A percentile compares a stretch with the other conserved stretches of the same genome.
phyloP scores from a whole-genome alignment of 2,329 filamentous ascomycete species.

The Colletotrichum sp. region DNA sequence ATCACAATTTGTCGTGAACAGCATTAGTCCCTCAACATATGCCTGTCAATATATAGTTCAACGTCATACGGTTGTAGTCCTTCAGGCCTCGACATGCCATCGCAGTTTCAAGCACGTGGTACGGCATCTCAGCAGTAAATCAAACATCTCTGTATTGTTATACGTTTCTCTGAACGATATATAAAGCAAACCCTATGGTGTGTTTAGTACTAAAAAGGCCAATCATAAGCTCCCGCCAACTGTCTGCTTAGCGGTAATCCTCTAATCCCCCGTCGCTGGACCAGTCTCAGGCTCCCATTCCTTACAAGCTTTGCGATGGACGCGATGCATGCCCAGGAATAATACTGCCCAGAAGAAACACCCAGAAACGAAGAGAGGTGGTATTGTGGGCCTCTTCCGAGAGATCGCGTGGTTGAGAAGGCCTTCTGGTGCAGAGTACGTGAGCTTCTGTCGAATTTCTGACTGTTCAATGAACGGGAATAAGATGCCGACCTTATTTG shows the following conservation, averaged over 20 bases:
- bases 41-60: background rate
- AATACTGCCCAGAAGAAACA: background rate
- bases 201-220: background rate
- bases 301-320: background rate
- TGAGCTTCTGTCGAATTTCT: background rate
- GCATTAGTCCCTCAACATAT: background rate
- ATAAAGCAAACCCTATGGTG: background rate
- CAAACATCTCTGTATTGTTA: no score
- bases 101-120: background rate
- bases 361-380: background rate
- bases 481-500: accelerated
- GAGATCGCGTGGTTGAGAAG: background rate
- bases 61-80: background rate
- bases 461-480: background rate
- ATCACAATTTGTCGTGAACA: background rate
- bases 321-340: background rate
- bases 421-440: background rate
- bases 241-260: background rate
- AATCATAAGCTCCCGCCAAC: accelerated
- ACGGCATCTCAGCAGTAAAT: background rate
- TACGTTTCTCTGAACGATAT: background rate
- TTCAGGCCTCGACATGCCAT: background rate
- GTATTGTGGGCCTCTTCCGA: background rate
- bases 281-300: background rate
- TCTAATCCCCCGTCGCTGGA: background rate